phyloP scores from a whole-genome alignment of 495 filamentous ascomycete species.

The Bombardia bombarda region DNA sequence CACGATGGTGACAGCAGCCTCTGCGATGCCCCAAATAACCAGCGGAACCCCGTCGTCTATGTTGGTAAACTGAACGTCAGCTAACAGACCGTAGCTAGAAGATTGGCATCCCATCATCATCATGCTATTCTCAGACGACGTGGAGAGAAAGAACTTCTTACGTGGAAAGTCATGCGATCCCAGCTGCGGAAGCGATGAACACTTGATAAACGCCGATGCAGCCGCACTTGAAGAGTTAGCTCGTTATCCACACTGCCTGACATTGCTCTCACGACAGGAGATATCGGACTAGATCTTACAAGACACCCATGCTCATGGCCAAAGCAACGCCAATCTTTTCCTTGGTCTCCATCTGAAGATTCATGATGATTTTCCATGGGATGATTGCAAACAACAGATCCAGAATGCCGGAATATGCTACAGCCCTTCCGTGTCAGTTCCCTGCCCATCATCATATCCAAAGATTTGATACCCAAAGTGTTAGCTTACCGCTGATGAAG shows the following conservation, averaged over 20 bases:
- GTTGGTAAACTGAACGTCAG: too few species aligned
- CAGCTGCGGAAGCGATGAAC: slow-evolving; percentile 20
- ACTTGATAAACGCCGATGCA: slow-evolving; percentile 21
- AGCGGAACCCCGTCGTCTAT: slow-evolving; percentile 17
- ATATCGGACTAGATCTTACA: slow-evolving; percentile 6
- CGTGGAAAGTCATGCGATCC: slow-evolving; percentile 16
- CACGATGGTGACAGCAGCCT: slow-evolving; percentile 27
- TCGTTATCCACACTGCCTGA: too few species aligned
- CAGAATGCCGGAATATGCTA: slow-evolving; percentile 24
- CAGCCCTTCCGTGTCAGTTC: neutral
- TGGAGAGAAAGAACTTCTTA: slow-evolving; percentile 5
- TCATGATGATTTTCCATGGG: slow-evolving; percentile 24
- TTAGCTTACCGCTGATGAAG: slow-evolving; percentile 16
- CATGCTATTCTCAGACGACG: too few species aligned
- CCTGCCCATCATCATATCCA: neutral
- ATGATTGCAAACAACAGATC: slow-evolving; percentile 21
- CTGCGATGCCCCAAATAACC: slow-evolving; percentile 22
- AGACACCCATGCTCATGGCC: slow-evolving; percentile 30
- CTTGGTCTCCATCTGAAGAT: slow-evolving; percentile 20
- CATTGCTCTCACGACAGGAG: too few species aligned
- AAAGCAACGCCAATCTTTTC: slow-evolving; percentile 30
- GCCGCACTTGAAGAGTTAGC: too few species aligned
- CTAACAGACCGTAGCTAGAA: too few species aligned
- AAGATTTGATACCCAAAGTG: neutral
- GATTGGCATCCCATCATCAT: too few species aligned